These are phyloP conservation scores for Saccharomycopsis olivae DNA, from an alignment of 805 yeast genomes.

Conservation along the genomic window DNA sequence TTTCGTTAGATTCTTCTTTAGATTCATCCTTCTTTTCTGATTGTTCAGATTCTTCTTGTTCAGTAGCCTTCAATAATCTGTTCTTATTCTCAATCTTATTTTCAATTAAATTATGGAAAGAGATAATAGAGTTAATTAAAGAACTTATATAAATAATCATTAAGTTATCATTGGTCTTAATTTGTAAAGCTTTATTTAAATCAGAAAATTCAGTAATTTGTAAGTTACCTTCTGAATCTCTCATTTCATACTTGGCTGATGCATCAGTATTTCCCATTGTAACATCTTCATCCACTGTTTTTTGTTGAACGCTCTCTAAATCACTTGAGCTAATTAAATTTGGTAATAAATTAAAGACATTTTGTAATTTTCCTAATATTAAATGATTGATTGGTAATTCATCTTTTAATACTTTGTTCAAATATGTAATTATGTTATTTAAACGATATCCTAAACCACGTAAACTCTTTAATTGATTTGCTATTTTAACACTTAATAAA, in stretches of 20 bases:
- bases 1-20: too few relatives aligned
- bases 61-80: conserved; percentile 14
- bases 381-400: conserved; percentile 81
- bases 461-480: conserved; percentile 81
- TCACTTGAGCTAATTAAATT: conserved; percentile 37
- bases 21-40: conserved; percentile 15
- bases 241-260: conserved; percentile 5
- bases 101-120: conserved; percentile 93
- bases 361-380: conserved; percentile 87
- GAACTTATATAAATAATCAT: conserved; percentile 89
- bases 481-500: conserved; percentile 71
- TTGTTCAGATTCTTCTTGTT: conserved; percentile 21
- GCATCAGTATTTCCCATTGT: not conserved
- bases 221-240: conserved; percentile 17
- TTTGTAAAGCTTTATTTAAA: conserved; percentile 71
- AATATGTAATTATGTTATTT: conserved; percentile 64
- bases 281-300: conserved; percentile 14
- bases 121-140: conserved; percentile 85
- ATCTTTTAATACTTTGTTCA: conserved; percentile 60
- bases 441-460: conserved; percentile 77
- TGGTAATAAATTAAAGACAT: conserved; percentile 87
- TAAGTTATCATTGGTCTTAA: conserved; percentile 90
- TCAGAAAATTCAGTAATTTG: conserved; percentile 16
- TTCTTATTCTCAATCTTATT: conserved; percentile 82
- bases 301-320: too few relatives aligned